Base-by-base conservation (phyloP, 768 basidiomycete genomes). In the Mrakia blollopis region DNA sequence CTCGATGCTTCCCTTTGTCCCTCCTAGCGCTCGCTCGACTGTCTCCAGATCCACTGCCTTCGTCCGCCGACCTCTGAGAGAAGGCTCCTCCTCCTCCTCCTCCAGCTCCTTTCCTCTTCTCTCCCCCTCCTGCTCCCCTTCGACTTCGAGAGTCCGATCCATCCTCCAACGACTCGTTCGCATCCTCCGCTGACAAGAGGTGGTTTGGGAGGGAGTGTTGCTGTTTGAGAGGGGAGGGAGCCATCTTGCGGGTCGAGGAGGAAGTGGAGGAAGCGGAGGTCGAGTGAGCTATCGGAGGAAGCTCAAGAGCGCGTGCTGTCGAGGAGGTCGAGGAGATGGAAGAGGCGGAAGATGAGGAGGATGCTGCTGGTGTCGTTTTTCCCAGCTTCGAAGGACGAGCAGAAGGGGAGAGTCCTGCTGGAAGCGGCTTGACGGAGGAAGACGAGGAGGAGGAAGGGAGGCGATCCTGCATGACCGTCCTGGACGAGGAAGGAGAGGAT, bases 181-280 rank as follows among this genome's bases (percentile, higher is more conserved):
- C 57, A 6, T 57, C 25, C 7, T 4, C 25, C 25, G 23, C 18
- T 16, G 23, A 23, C 10, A 23, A 23, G 6, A 0, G 28, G 7
- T n/a, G 23, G 2, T 57, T n/a, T 3, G 57, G 9, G 2, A 28
- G 57, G 3, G 57, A 57, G 23, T n/a, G 57, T n/a, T 57, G 57
- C 57, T 57, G 57, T 28, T 57, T 57, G 57, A 57, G 57, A 25
- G 28, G 57, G n/a, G 57, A 57, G 57, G 57, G 57, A n/a, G 57
- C 57, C 25, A 57, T 25, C 28, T 57, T 57, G 57, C 57, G 57
- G 14, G 57, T n/a, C 44, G 39, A 6, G 11, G 39, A 41, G 6
- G 39, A 41, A 5, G 39, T 41, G 6, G 39, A 41, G 39, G 39
- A 41, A 11, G 39, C 5, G 39, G 44, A 44, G 44, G 44, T 11